Evolutionary conservation across 1,284 basidiomycete genomes (phyloP), one percentile per base, ranked within the genome.

Genomic region (Ceratobasidium sp.): DNA sequence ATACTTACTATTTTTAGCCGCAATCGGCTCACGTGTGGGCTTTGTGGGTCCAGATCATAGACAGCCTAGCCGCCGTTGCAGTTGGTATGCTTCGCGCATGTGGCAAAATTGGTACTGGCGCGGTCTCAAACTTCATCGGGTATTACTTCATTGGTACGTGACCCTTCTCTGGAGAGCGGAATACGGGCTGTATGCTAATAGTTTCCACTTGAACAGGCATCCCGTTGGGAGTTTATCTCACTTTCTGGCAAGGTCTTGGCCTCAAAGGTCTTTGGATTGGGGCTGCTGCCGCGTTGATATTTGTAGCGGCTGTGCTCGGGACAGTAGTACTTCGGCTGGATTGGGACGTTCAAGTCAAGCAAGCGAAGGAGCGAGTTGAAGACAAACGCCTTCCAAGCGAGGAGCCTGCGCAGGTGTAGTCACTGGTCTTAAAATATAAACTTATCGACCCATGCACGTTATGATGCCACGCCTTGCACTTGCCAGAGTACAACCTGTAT

Each of bases 31-130:
- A n/a, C n/a, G n/a, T n/a, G n/a, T n/a, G n/a, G n/a, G n/a, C n/a
- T n/a, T n/a, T n/a, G n/a, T n/a, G n/a, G n/a, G n/a, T n/a, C n/a
- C 38, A 73, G 70, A 46, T 73, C 44, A 44, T 92, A 78, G 96
- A 97, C 81, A 92, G 91, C 12, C 87, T 91, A 20, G 85, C 88
- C 9, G 93, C 90, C 0, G 90, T 95, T 6, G 89, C 91, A 0
- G 89, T 89, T 15, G 94, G 95, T 2, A 90, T 97, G 79, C 85
- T 97, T 59, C 89, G 96, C 59, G 91, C 94, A 0, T 86, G 91
- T 40, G 95, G 95, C 1, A 92, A 93, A 84, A 92, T 92, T 83
- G 79, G 71, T 40, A 89, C 88, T 71, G 6, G 84, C 78, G n/a
- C 67, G 20, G 4, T 66, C 59, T 73, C 62, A 28, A 64, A 54